Evolutionary conservation across 2,329 filamentous ascomycete genomes (phyloP).

Genomic region (Ceratocystis huliohia): DNA sequence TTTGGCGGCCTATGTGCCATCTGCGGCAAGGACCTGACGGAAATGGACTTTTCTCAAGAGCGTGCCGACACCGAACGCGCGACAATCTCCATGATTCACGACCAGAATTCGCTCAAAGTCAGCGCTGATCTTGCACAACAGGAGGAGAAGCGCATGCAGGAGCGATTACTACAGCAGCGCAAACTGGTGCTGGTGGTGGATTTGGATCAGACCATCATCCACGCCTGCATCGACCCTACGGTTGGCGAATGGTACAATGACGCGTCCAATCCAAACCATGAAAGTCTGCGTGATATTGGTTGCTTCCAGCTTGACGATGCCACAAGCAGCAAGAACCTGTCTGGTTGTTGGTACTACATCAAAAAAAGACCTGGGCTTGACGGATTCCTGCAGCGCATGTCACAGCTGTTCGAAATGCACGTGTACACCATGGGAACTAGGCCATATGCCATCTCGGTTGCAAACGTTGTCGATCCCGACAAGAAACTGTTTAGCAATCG

Average conservation of each 20-base stretch:
- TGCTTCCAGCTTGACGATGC: slow-evolving; percentile 85
- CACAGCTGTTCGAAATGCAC: slow-evolving; percentile 80
- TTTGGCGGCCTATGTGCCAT: slow-evolving; percentile 81
- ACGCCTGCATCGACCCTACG: slow-evolving; percentile 92
- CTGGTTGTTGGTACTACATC: slow-evolving; percentile 92
- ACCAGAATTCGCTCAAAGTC: slow-evolving; percentile 75
- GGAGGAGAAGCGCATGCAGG: slow-evolving; percentile 76
- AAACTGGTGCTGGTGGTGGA: slow-evolving; percentile 93
- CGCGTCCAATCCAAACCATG: slow-evolving; percentile 75
- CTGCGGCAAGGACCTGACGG: slow-evolving; percentile 94
- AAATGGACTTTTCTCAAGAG: slow-evolving; percentile 72
- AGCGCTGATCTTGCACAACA: slow-evolving; percentile 68
- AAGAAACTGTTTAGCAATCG: slow-evolving; percentile 83
- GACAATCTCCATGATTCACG: slow-evolving; percentile 88
- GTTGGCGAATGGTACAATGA: slow-evolving; percentile 92
- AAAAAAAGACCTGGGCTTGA: slow-evolving; percentile 82
- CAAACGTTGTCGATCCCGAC: slow-evolving; percentile 82
- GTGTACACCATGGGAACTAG: slow-evolving; percentile 99
- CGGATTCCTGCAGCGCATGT: slow-evolving; percentile 65
- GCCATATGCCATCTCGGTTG: slow-evolving; percentile 87
- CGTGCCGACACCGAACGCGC: slow-evolving; percentile 70
- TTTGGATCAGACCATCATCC: slow-evolving; percentile 95
- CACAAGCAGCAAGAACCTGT: slow-evolving; percentile 50
- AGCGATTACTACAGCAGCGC: slow-evolving; percentile 61
- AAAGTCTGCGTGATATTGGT: slow-evolving; percentile 76